Evolutionary conservation across 768 basidiomycete species (phyloP), one percentile per base, ranked within the genome.

Genomic region (Collybiopsis luxurians): DNA sequence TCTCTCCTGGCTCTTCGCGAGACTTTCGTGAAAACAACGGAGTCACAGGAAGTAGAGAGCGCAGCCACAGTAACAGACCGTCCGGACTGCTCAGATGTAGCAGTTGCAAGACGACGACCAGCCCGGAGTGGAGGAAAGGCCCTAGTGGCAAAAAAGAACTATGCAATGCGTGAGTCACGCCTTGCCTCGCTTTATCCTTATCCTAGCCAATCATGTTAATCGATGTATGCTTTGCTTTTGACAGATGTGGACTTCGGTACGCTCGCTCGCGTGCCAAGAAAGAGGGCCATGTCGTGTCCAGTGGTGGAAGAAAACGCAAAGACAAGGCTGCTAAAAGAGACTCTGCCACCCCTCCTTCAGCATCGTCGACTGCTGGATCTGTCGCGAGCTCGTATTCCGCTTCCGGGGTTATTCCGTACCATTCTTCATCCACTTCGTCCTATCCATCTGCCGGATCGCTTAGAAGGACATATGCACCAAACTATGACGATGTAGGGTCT

Each of bases 41-140:
- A 4, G 3, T 38, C 11, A n/a, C 34, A 7, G 48, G 42, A 27
- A 19, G 47, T 71, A 53, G 43, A 34, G 75, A 77, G 23, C 77
- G 84, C 55, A 75, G 69, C 53, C 69, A 74, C 30, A 81, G 86
- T 19, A 90, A 87, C 62, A 80, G 91, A 21, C 91, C 92, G 0
- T 77, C 79, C 52, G 92, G 92, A 0, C 76, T 94, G 17, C 67
- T 80, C 57, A 81, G 81, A 63, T 95, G 92, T 70, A 81, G 84
- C 21, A 90, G 88, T 67, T 95, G 92, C 72, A 89, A 86, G 71
- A 86, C 79, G 11, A 91, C 87, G 6, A 79, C 81, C 7, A 93
- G 91, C 66, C 92, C 92, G 0, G 92, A 95, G 69, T 95, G 92
- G 92, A 77, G 92, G 67, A 95, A 95, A 70, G 92, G 92, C 19